Conservation (phyloP, 2,329 filamentous ascomycete genomes). For the Neoascochyta sp. region DNA sequence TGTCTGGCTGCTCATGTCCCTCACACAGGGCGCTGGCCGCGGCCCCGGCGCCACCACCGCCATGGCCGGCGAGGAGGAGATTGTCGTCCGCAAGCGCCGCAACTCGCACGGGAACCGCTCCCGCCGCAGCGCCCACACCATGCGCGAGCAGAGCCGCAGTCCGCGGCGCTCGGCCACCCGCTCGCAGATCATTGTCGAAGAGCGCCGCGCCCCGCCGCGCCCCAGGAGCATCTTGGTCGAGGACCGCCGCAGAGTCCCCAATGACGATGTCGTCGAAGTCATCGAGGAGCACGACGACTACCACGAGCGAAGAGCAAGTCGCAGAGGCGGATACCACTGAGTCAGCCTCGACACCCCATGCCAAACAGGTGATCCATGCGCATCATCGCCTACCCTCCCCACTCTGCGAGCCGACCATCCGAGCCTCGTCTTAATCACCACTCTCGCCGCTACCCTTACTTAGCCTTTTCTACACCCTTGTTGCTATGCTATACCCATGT, state of each 20-base stretch:
- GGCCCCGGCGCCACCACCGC: slow-evolving; percentile 32
- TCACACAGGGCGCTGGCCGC: slow-evolving; percentile 34
- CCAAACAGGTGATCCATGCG: slow-evolving; percentile 8
- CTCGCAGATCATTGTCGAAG: slow-evolving; percentile 40
- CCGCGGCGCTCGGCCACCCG: slow-evolving; percentile 29
- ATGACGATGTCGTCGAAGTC: slow-evolving; percentile 57
- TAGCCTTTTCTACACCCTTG: too few relatives aligned
- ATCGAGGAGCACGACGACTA: slow-evolving; percentile 54
- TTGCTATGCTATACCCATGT: not conserved
- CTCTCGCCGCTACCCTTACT: not conserved
- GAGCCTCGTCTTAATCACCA: not conserved
- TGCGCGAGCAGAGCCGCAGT: slow-evolving; percentile 39
- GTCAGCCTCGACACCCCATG: slow-evolving; percentile 20
- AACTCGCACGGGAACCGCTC: slow-evolving; percentile 32
- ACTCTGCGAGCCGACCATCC: too few relatives aligned
- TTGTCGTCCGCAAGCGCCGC: slow-evolving; percentile 47
- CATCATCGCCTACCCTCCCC: too few relatives aligned
- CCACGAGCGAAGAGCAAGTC: slow-evolving; percentile 34
- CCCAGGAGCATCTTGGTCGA: slow-evolving; percentile 44
- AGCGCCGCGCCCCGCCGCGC: slow-evolving; percentile 29
- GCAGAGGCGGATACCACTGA: slow-evolving; percentile 48
- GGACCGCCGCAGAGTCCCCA: slow-evolving; percentile 42
- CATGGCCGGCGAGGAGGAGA: slow-evolving; percentile 54
- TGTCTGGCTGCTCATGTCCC: slow-evolving; percentile 49
- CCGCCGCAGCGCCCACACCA: slow-evolving; percentile 26